Conservation (phyloP, 257 asterid species). For the Solanum etuberosum region DNA sequence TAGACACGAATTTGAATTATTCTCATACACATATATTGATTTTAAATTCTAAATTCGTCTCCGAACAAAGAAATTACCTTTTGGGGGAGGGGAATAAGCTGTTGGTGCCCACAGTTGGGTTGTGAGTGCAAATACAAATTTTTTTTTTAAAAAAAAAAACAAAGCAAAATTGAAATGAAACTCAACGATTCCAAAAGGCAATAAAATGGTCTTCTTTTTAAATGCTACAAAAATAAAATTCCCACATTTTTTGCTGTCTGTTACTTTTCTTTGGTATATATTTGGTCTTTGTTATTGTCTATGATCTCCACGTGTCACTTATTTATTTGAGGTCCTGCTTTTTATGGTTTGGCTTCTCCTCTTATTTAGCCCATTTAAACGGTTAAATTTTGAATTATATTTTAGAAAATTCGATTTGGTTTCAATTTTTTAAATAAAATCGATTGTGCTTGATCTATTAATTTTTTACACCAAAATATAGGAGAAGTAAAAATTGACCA, state of each 20-base stretch:
- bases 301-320: background rate
- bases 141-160: background rate
- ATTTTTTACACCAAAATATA: no score
- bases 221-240: background rate
- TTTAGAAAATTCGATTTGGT: no score
- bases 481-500: background rate
- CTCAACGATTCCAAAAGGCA: background rate
- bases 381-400: background rate
- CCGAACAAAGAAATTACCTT: background rate
- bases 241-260: background rate
- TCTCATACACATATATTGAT: background rate
- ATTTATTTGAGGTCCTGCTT: background rate
- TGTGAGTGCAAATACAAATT: background rate
- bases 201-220: background rate
- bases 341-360: no score
- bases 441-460: background rate
- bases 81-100: background rate
- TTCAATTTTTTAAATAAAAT: no score
- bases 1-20: background rate
- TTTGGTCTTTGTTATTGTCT: background rate
- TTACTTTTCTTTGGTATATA: background rate
- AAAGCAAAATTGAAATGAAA: background rate
- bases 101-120: constrained; percentile 1
- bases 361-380: background rate
- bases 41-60: background rate